Conservation (phyloP, 2,329 filamentous ascomycete species). For the Cladophialophora carrionii region DNA sequence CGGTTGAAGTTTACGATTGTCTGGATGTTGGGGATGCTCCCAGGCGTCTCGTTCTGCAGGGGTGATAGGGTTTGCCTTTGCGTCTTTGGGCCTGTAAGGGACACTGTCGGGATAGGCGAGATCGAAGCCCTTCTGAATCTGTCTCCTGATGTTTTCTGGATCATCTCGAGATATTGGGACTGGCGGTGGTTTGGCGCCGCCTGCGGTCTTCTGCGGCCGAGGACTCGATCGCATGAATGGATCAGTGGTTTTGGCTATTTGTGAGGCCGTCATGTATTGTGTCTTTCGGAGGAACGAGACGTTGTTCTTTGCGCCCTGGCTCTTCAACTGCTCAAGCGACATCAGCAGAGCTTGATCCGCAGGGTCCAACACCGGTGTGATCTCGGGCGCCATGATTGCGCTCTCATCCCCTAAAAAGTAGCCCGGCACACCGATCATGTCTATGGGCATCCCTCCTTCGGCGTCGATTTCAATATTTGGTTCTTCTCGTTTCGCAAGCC, state of each 20-base stretch:
- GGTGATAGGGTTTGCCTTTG: conserved; percentile 30
- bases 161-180: conserved; percentile 55
- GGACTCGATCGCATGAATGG: conserved; percentile 35
- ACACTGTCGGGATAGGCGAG: conserved; percentile 65
- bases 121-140: conserved; percentile 66
- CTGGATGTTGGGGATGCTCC: conserved; percentile 63
- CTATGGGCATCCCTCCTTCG: conserved; percentile 95
- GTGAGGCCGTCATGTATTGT: conserved; percentile 73
- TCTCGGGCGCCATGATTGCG: conserved; percentile 78
- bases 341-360: conserved; percentile 82
- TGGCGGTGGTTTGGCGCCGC: conserved; percentile 39
- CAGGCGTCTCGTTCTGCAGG: conserved; percentile 61
- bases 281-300: conserved; percentile 92
- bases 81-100: conserved; percentile 53
- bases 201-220: conserved; percentile 15
- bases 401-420: conserved; percentile 94
- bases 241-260: conserved; percentile 42
- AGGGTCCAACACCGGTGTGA: conserved; percentile 73
- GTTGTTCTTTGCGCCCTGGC: conserved; percentile 73
- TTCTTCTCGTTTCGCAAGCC: conserved; percentile 86
- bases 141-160: conserved; percentile 63
- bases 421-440: conserved; percentile 90
- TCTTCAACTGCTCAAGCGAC: conserved; percentile 80
- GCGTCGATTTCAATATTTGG: conserved; percentile 97
- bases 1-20: conserved; percentile 60